Evolutionary conservation across 305 asterid species (phyloP).

Genomic region (Caryopteris hybrid): DNA sequence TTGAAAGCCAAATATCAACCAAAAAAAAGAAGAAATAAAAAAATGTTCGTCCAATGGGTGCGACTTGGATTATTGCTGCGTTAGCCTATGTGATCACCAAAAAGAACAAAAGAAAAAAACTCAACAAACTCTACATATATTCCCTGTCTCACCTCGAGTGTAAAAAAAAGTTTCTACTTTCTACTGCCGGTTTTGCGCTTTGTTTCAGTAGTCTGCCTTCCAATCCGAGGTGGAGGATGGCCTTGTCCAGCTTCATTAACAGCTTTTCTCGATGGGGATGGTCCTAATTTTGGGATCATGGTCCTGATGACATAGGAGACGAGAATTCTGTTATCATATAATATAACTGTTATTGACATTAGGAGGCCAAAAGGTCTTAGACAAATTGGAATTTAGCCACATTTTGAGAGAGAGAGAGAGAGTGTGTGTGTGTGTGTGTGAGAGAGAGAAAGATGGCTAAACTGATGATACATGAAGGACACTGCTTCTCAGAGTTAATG

Average conservation of each 20-base stretch:
- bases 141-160: slow-evolving; percentile 18
- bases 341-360: too few relatives aligned
- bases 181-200: slow-evolving; percentile 57
- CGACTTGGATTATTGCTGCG: slow-evolving; percentile 35
- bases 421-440: too few relatives aligned
- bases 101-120: not conserved
- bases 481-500: too few relatives aligned
- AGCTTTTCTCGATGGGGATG: slow-evolving; percentile 60
- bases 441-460: too few relatives aligned
- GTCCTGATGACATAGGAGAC: slow-evolving; percentile 38
- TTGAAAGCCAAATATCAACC: slow-evolving; percentile 13
- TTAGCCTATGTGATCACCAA: slow-evolving; percentile 20
- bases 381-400: too few relatives aligned
- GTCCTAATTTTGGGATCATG: slow-evolving; percentile 46
- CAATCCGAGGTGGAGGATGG: slow-evolving; percentile 49
- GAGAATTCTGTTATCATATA: not conserved
- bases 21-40: not conserved
- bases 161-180: slow-evolving; percentile 32
- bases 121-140: slow-evolving; percentile 18
- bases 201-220: slow-evolving; percentile 48
- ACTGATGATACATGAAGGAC: too few relatives aligned
- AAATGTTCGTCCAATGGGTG: not conserved
- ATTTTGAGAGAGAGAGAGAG: too few relatives aligned
- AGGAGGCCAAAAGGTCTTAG: too few relatives aligned
- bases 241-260: slow-evolving; percentile 37